Percentiles rank a stretch among this genome's conserved stretches.
phyloP scores from a whole-genome alignment of 352 stramenopile species.

The Blastocystis sp. region DNA sequence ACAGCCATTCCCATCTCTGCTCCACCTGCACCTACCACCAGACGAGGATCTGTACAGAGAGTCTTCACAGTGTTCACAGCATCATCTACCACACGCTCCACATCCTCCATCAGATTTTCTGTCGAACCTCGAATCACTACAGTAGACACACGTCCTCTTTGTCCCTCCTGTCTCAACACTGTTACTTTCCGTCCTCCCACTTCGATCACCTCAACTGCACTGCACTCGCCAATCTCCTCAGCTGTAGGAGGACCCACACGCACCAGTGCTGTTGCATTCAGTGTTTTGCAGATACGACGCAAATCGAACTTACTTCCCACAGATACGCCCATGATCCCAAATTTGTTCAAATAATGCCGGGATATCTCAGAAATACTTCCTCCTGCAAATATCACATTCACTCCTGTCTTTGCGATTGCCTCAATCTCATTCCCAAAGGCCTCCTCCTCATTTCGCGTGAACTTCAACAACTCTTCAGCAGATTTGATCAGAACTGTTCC shows the following conservation, averaged over 20 bases:
- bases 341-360: slow-evolving; percentile 95
- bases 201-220: slow-evolving; percentile 84
- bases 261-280: slow-evolving; percentile 90
- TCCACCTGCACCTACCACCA: slow-evolving; percentile 87
- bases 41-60: slow-evolving; percentile 82
- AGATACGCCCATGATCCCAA: slow-evolving; percentile 90
- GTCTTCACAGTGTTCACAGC: slow-evolving; percentile 90
- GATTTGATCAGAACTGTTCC: slow-evolving; percentile 98
- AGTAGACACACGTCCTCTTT: slow-evolving; percentile 88
- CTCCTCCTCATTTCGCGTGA: slow-evolving; percentile 97
- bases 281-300: slow-evolving; percentile 86
- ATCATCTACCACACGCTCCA: slow-evolving; percentile 93
- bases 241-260: slow-evolving; percentile 87
- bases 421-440: slow-evolving; percentile 93
- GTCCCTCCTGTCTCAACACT: slow-evolving; percentile 82
- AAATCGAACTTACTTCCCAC: slow-evolving; percentile 97
- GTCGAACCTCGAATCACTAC: slow-evolving; percentile 84
- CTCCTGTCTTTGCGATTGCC: slow-evolving; percentile 85
- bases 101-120: slow-evolving; percentile 91
- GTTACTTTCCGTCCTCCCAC: slow-evolving; percentile 90
- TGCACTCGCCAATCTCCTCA: slow-evolving; percentile 92
- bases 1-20: slow-evolving; percentile 89
- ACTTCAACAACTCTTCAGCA: slow-evolving; percentile 96
- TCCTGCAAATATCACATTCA: slow-evolving; percentile 87
- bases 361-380: slow-evolving; percentile 96